These are phyloP conservation scores for Naegleria fowleri DNA, from an alignment of 208 protist species.

Conservation along the genomic window DNA sequence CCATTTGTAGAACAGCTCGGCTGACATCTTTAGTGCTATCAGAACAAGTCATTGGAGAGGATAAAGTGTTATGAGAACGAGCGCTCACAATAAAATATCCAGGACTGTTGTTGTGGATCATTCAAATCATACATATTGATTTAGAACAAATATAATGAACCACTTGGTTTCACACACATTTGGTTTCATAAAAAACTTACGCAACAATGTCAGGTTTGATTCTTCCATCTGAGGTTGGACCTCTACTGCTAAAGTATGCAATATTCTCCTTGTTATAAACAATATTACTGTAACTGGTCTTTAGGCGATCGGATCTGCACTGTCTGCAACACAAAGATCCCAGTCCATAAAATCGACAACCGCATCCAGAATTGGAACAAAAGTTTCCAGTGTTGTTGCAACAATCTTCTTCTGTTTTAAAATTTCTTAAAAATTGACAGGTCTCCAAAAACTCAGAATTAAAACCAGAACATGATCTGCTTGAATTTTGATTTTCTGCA, in stretches of 20 bases:
- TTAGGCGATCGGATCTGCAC: neutral
- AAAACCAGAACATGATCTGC: neutral
- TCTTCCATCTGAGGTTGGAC: constrained; percentile 19
- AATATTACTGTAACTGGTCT: neutral
- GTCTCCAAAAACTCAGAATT: neutral
- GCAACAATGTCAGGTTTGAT: constrained; percentile 28
- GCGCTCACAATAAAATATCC: constrained; percentile 11
- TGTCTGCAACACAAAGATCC: neutral
- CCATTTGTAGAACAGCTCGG: neutral
- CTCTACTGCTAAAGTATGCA: neutral
- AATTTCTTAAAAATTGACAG: neutral
- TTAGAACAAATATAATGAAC: neutral
- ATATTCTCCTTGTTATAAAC: neutral
- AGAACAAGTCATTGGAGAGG: neutral
- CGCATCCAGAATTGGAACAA: neutral
- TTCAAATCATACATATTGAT: no score
- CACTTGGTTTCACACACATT: neutral
- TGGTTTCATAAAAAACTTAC: constrained; percentile 51
- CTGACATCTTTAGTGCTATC: neutral
- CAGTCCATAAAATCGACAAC: neutral
- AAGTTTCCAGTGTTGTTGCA: neutral
- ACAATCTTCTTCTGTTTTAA: neutral
- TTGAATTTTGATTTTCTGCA: neutral
- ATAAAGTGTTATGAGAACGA: neutral
- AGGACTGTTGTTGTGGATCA: no score